These are phyloP conservation scores for Amanita molliuscula DNA, from an alignment of 768 basidiomycete species.

Conservation along the genomic window DNA sequence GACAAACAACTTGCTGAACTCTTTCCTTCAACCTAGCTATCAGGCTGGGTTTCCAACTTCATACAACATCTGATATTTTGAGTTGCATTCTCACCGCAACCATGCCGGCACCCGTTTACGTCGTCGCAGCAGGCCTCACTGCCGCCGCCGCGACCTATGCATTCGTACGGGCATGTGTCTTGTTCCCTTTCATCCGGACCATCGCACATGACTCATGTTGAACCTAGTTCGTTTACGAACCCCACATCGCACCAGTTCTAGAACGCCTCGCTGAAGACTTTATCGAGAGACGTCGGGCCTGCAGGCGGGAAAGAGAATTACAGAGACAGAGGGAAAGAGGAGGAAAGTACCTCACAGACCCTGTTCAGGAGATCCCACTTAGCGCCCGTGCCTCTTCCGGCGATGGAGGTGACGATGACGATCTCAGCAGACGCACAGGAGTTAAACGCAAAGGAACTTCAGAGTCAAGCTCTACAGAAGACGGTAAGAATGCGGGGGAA, in stretches of 20 bases:
- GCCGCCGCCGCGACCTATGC: neutral
- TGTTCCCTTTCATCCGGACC: neutral
- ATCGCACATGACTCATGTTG: neutral
- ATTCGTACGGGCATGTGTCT: neutral
- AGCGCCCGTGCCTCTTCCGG: neutral
- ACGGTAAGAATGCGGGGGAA: neutral
- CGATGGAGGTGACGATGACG: too few relatives aligned
- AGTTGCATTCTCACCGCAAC: neutral
- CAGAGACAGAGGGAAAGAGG: neutral
- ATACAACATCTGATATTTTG: too few relatives aligned
- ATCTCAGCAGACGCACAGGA: neutral
- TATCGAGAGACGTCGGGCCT: neutral
- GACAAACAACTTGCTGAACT: too few relatives aligned
- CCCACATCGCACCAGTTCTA: constrained; percentile 4
- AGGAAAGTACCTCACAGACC: neutral
- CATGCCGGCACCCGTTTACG: neutral
- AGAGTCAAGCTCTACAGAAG: neutral
- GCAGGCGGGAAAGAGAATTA: neutral
- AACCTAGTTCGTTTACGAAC: constrained; percentile 3
- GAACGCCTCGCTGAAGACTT: constrained; percentile 3
- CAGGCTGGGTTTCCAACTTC: too few relatives aligned
- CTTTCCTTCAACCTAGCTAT: too few relatives aligned
- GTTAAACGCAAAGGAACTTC: neutral
- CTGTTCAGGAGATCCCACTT: constrained; percentile 2
- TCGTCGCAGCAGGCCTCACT: neutral